Evolutionary conservation across 441 rosid species (phyloP), one percentile per base, ranked within the genome.

Genomic region (Capsella rubella): DNA sequence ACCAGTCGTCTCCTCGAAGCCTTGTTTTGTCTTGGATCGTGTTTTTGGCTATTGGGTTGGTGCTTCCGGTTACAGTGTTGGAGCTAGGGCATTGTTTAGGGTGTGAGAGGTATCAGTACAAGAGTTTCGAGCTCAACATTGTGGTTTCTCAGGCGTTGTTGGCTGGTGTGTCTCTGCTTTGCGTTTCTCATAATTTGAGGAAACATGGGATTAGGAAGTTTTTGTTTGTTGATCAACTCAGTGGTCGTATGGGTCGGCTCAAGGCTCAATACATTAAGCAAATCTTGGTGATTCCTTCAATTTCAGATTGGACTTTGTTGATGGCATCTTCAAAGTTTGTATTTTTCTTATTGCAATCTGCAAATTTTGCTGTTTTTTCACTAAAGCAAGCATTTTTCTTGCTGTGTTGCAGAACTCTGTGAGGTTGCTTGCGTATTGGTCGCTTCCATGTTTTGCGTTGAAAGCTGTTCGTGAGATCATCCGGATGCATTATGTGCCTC

Each of bases 161-260:
- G 28, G 96, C 90, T 21, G 95, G 84, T 31, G 90, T 87, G 25
- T 91, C 98, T 62, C 64, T 94, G 75, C 81, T 86, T 40, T 91
- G 98, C 49, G 72, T 92, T 37, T 86, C 99, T 7, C 88, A 85
- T 79, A 92, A 88, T 81, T 81, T 92, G 29, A 78, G 97, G 21
- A 92, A 92, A 79, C 86, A 90, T 71, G 91, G 97, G 61, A 63
- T 89, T 34, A 73, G 88, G 51, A 89, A 80, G 84, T 92, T 95
- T 64, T 79, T 95, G 52, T 90, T 95, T 8, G 96, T 90, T 45
- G 99, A 92, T 81, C 89, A 92, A 13, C 83, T 76, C 50, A 78
- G 84, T 64, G 89, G 90, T 8, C 88, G 82, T 15, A 79, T 83
- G 87, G 81, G 74, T 13, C 87, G 86, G 4, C 82, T 89, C 72